Evolutionary conservation across 1,284 basidiomycete species (phyloP), one percentile per base, ranked within the genome.

Genomic region (Ceratorhiza oryzae-sativae): DNA sequence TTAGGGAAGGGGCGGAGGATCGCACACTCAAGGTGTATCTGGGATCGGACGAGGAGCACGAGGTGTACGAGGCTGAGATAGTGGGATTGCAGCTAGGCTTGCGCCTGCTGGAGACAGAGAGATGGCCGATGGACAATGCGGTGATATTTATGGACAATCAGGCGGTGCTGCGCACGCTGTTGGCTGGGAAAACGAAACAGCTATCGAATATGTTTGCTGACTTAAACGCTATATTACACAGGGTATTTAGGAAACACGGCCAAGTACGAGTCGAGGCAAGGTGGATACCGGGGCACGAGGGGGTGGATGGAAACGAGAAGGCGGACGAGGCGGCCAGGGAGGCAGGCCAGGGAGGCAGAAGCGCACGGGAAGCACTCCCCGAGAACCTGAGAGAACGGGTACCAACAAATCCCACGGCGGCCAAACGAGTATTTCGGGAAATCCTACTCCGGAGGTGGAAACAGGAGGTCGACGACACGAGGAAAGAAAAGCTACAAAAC

Each of bases 31-130:
- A 41, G 39, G 18, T 42, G 32, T 53, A 49, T 20, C 6, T 73
- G 18, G 67, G 67, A 23, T 20, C 46, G 13, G 55, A 51, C 18
- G 34, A 27, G 39, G 46, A 71, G 46, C 72, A 73, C 59, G 70
- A 60, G 30, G 67, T 73, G 2, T 73, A 63, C 45, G 68, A 73
- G 41, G 72, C 72, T 12, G 68, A 73, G 48, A 32, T 73, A 13
- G 45, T 73, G 9, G 68, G 72, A 1, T 32, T 73, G n/a, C n/a
- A 55, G 23, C 45, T 73, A 15, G 65, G 53, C 3, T 36, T 67
- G 10, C 12, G 68, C 20, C 34, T 73, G 42, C 55, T 73, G 51
- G 59, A 27, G 27, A 39, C 20, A 6, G 72, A 73, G 39, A 5
- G 58, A 18, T 3, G 25, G 32, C 2, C 13, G 15, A 23, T 42